Base-by-base conservation (phyloP, 1,284 basidiomycete species). In the Ustilago shanxiensis region DNA sequence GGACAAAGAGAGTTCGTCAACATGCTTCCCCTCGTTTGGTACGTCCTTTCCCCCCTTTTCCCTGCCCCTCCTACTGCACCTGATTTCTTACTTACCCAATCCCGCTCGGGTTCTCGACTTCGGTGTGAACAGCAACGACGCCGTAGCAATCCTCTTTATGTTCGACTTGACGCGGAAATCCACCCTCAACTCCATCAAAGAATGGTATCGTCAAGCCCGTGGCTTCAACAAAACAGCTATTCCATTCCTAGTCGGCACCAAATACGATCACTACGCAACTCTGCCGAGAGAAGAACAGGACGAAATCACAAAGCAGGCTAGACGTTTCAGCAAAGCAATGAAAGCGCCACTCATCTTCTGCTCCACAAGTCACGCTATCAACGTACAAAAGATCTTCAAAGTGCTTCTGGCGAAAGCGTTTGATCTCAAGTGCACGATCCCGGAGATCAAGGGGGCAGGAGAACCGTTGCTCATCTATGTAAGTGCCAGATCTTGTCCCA, bases 111-210 rank as follows among this genome's bases (percentile, higher is more conserved):
- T 41, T 24, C 41, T 59, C 16, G 14, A 45, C 22, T 18, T 37
- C n/a, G 14, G 2, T 7, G 33, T 10, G n/a, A 14, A n/a, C 58
- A 74, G 94, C 88, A 98, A 99, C 85, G 96, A 98, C 83, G 95
- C 96, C 10, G 95, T 98, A 54, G 96, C 96, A 33, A 97, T 99
- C 84, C 89, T 99, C 45, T 99, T 98, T 91, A 98, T 98, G 96
- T 99, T 99, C 86, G 96, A 99, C 88, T 90, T 99, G 54, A 94
- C 94, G 64, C 91, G 96, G 81, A 98, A 98, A 88, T 94, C 93
- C 59, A 99, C 96, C 45, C 88, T 99, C 74, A 98, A 98, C 87
- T 95, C 93, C 66, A 94, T 99, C 83, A 98, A 98, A 87, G 96
- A 98, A 87, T 98, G 96, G 96, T 98, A 98, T 89, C 90, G 96